Evolutionary conservation across 345 rosid species (phyloP).

Genomic region (Salix exigua): DNA sequence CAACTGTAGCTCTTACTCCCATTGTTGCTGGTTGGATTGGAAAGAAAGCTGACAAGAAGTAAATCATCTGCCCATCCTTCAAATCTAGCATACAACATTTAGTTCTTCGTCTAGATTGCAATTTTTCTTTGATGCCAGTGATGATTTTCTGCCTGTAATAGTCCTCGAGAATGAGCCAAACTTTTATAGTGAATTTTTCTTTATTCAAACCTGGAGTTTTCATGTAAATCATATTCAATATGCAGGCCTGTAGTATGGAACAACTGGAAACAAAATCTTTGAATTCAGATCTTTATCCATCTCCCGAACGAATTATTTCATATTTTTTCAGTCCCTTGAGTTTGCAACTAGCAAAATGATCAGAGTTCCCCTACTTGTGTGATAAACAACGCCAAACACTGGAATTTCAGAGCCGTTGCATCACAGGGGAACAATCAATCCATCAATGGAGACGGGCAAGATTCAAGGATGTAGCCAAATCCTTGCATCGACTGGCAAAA

Average conservation of each 20-base stretch:
- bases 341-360: not conserved
- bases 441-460: not conserved
- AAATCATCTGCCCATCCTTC: not conserved
- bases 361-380: not conserved
- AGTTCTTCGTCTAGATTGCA: not conserved
- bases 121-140: not conserved
- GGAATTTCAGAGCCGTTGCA: not conserved
- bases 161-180: not conserved
- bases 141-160: not conserved
- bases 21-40: constrained; percentile 88
- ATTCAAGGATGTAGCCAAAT: not conserved
- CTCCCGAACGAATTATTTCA: not conserved
- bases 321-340: not conserved
- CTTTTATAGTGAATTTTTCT: not conserved
- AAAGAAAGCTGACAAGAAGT: constrained; percentile 62
- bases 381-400: not conserved
- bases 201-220: not conserved
- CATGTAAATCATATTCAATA: not conserved
- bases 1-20: constrained; percentile 85
- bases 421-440: not conserved
- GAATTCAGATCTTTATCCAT: not conserved
- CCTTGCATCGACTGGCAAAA: not conserved
- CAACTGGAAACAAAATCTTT: not conserved
- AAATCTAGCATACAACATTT: no score
- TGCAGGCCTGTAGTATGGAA: not conserved